phyloP scores from a whole-genome alignment of 176 grass and related monocot species.

The Cocos nucifera region DNA sequence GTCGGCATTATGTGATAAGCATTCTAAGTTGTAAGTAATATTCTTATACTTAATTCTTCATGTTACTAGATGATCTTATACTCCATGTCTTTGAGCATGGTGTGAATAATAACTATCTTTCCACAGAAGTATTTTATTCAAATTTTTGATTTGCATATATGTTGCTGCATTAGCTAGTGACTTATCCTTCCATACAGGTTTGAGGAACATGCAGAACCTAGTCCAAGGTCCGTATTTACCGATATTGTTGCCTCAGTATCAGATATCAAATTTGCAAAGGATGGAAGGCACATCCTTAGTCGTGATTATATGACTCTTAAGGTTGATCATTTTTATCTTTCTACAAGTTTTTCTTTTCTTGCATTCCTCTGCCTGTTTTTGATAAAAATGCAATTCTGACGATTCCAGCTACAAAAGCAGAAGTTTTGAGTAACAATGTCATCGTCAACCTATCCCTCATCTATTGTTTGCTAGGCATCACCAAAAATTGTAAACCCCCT shows the following conservation, averaged over 20 bases:
- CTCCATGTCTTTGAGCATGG: too few relatives aligned
- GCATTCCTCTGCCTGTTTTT: neutral
- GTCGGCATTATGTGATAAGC: constrained; percentile 12
- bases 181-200: constrained; percentile 40
- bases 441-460: too few relatives aligned
- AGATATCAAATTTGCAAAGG: constrained; percentile 75
- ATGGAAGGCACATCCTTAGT: constrained; percentile 80
- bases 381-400: too few relatives aligned
- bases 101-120: too few relatives aligned
- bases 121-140: too few relatives aligned
- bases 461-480: too few relatives aligned
- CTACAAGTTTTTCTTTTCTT: neutral
- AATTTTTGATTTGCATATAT: neutral
- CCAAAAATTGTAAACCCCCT: too few relatives aligned
- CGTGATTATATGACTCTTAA: constrained; percentile 99
- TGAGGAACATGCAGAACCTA: constrained; percentile 74
- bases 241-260: constrained; percentile 94
- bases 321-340: constrained; percentile 24
- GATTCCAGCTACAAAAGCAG: too few relatives aligned
- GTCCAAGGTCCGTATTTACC: constrained; percentile 81
- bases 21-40: constrained; percentile 14
- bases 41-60: too few relatives aligned
- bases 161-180: constrained; percentile 21
- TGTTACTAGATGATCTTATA: too few relatives aligned
- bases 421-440: too few relatives aligned